phyloP scores from a whole-genome alignment of 345 rosid genomes.

The Populus alba region DNA sequence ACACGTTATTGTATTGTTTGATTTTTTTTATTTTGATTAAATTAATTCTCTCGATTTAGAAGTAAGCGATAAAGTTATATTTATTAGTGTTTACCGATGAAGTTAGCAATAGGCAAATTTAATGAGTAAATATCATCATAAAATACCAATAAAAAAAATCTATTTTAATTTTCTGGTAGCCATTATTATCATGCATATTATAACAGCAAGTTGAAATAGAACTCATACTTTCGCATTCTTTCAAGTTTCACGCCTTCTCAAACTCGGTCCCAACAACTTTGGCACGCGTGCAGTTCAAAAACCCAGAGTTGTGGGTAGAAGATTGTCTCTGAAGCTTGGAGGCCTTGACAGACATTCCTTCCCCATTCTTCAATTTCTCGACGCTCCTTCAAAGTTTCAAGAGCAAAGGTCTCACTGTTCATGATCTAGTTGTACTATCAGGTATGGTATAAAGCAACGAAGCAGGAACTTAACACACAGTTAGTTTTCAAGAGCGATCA shows the following conservation, averaged over 20 bases:
- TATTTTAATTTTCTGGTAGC: too few species aligned
- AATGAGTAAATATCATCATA: too few species aligned
- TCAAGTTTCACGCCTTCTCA: background rate
- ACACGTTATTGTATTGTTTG: too few species aligned
- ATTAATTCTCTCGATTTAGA: too few species aligned
- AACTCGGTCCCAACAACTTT: background rate
- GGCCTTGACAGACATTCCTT: constrained; percentile 37
- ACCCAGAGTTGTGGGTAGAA: constrained; percentile 46
- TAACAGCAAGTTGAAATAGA: background rate
- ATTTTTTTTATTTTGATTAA: accelerated
- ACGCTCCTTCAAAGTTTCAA: constrained; percentile 28
- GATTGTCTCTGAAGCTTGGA: constrained; percentile 41
- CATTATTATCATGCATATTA: background rate
- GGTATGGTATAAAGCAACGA: constrained; percentile 20
- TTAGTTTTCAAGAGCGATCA: too few species aligned
- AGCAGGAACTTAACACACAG: too few species aligned
- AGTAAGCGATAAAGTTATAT: too few species aligned
- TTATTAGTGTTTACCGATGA: too few species aligned
- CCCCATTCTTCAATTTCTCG: constrained; percentile 46
- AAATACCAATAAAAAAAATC: too few species aligned
- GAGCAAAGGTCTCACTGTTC: constrained; percentile 39
- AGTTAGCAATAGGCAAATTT: too few species aligned
- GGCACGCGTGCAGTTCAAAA: constrained; percentile 30
- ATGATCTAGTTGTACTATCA: constrained; percentile 60
- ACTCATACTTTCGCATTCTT: background rate